Base-by-base conservation (phyloP, 1,284 basidiomycete genomes). In the Rhizoctonia solani region DNA sequence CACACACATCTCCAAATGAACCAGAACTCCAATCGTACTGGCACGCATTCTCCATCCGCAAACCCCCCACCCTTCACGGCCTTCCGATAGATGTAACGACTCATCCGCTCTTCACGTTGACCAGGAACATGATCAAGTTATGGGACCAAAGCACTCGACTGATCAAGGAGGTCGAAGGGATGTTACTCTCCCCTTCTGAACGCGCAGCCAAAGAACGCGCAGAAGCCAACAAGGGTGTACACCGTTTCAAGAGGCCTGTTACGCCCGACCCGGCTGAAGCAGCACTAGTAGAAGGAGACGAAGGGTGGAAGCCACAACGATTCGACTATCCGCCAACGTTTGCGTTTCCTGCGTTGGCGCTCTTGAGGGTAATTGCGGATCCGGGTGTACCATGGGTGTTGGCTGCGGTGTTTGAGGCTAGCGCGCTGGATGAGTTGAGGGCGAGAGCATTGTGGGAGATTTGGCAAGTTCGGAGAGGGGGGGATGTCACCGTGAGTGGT, bases 341-440 rank as follows among this genome's bases (percentile, higher is more conserved):
- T 16, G 49, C 32, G 2, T 65, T 65, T 14, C 59, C 59, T 0
- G 59, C 59, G 21, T 34, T 53, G 5, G 59, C 23, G n/a, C 19
- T 65, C 4, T 29, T 65, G 37, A 39, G 49, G 23, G 53, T 34
- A 34, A 21, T 65, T 6, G 59, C 59, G 13, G 49, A 65, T 65
- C 59, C 59, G 59, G 49, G 59, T 44, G 59, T 65, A 11, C 59
- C 59, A 4, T 65, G 59, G 59, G 59, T 65, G 30, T 42, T 65
- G 25, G 59, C 59, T 27, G 49, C 59, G 2, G 59, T 65, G 3
- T 44, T 65, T 25, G 59, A 65, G 37, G 59, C 59, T 34, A 65
- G 59, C 25, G 59, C 59, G 49, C 53, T 65, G 59, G 59, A 65
- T 53, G 59, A 65, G 41, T 16, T 65, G 13, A 52, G 59, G 27